These are phyloP conservation scores for Fistulinella staudtii DNA, from an alignment of 1,284 basidiomycete species.

Conservation along the genomic window DNA sequence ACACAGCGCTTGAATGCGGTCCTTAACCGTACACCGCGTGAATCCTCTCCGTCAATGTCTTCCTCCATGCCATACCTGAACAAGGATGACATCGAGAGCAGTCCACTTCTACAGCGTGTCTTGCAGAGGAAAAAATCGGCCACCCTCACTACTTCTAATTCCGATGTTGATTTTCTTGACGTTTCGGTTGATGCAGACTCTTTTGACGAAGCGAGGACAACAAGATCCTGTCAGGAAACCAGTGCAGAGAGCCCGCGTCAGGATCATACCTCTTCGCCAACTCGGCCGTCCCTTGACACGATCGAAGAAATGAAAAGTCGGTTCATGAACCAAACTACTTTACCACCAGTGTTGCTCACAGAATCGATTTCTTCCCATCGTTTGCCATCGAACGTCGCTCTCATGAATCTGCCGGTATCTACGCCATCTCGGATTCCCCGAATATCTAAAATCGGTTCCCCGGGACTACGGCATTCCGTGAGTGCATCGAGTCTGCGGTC, in stretches of 20 bases:
- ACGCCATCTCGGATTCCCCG: conserved; percentile 33
- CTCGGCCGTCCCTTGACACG: conserved; percentile 44
- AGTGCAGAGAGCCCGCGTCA: conserved; percentile 3
- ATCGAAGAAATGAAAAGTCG: conserved; percentile 63
- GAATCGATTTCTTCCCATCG: conserved; percentile 15
- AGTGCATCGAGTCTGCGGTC: conserved; percentile 33
- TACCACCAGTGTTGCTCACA: conserved; percentile 28
- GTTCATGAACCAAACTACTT: conserved; percentile 40
- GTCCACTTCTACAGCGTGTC: conserved; percentile 31
- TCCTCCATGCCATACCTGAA: conserved; percentile 7
- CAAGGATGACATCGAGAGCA: conserved; percentile 24
- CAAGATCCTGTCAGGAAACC: conserved; percentile 3
- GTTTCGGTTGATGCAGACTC: conserved; percentile 2
- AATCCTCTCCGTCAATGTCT: conserved; percentile 16
- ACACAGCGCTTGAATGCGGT: conserved; percentile 49
- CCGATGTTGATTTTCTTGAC: conserved; percentile 4
- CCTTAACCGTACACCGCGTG: conserved; percentile 35
- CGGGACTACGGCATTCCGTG: conserved; percentile 23
- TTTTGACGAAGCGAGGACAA: conserved; percentile 3
- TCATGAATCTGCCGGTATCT: conserved; percentile 10
- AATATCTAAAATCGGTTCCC: conserved; percentile 25
- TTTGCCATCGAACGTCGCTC: conserved; percentile 6
- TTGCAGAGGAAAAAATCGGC: conserved; percentile 21
- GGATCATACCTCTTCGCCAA: conserved; percentile 27
- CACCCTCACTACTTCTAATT: conserved; percentile 5